These are phyloP conservation scores for Remersonia thermophila DNA, from an alignment of 2,329 filamentous ascomycete genomes.

Conservation along the genomic window DNA sequence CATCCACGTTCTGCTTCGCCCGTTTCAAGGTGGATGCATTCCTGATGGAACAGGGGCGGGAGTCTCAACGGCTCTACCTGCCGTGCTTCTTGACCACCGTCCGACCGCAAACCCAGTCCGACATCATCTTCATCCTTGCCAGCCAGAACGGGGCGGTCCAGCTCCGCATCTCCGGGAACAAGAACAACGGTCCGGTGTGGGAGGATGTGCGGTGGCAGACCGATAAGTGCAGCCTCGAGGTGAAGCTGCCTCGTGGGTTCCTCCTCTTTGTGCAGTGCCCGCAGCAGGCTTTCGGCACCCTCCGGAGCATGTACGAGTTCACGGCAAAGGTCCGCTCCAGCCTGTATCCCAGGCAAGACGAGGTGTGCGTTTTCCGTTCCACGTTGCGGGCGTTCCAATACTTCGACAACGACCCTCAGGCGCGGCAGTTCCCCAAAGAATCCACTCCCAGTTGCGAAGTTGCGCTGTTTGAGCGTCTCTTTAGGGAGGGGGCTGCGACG, in stretches of 20 bases:
- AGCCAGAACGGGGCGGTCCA: slow-evolving; percentile 73
- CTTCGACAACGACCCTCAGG: slow-evolving; percentile 58
- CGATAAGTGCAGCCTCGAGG: slow-evolving; percentile 49
- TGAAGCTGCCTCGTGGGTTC: slow-evolving; percentile 66
- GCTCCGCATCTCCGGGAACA: slow-evolving; percentile 57
- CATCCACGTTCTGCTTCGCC: slow-evolving; percentile 64
- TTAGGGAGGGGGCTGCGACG: slow-evolving; percentile 57
- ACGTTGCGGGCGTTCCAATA: slow-evolving; percentile 68
- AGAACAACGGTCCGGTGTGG: slow-evolving; percentile 61
- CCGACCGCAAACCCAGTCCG: slow-evolving; percentile 55
- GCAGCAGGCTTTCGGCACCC: slow-evolving; percentile 63
- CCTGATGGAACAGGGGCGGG: slow-evolving; percentile 59
- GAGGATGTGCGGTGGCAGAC: slow-evolving; percentile 70
- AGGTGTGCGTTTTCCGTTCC: slow-evolving; percentile 56
- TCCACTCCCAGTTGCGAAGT: slow-evolving; percentile 59
- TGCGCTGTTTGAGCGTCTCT: slow-evolving; percentile 60
- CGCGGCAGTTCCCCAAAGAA: slow-evolving; percentile 64
- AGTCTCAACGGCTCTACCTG: slow-evolving; percentile 55
- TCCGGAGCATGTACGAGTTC: slow-evolving; percentile 80
- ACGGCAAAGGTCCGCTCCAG: slow-evolving; percentile 63
- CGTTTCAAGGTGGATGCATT: slow-evolving; percentile 63
- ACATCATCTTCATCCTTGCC: slow-evolving; percentile 59
- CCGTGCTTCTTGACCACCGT: slow-evolving; percentile 66
- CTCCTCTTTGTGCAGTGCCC: slow-evolving; percentile 57
- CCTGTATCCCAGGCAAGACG: slow-evolving; percentile 55